These are phyloP conservation scores for Entamoeba invadens DNA, from an alignment of 208 protist genomes.

Conservation along the genomic window DNA sequence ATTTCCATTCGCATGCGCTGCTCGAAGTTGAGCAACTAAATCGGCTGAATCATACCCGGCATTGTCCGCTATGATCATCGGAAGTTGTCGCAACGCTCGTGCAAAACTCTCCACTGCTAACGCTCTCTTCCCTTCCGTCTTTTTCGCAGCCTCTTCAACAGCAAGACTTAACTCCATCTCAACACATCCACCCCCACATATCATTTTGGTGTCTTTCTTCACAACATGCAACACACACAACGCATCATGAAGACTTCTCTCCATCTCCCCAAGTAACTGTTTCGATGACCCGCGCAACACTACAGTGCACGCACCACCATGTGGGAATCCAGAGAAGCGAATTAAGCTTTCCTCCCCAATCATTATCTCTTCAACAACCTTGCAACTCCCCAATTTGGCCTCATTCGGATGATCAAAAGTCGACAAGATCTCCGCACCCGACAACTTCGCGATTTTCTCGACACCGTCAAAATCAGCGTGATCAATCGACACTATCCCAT, in stretches of 20 bases:
- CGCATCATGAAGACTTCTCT: conserved; percentile 96
- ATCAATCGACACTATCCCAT: conserved; percentile 83
- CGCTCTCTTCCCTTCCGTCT: conserved; percentile 58
- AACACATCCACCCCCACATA: conserved; percentile 83
- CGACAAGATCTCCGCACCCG: conserved; percentile 88
- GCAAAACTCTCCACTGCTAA: conserved; percentile 79
- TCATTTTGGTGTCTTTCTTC: conserved; percentile 69
- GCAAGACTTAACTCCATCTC: conserved; percentile 93
- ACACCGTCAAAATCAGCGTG: conserved; percentile 96
- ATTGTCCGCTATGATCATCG: conserved; percentile 22
- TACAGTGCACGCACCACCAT: conserved; percentile 89
- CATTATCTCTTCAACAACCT: conserved; percentile 84
- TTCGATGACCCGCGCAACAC: conserved; percentile 90
- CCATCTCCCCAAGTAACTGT: conserved; percentile 94
- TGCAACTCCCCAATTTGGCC: conserved; percentile 74
- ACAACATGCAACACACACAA: conserved; percentile 91
- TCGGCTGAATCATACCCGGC: conserved; percentile 25
- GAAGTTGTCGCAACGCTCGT: conserved; percentile 62
- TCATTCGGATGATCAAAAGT: conserved; percentile 88
- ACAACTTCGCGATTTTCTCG: conserved; percentile 72
- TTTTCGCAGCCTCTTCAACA: conserved; percentile 74
- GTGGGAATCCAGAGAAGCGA: conserved; percentile 75
- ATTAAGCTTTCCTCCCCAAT: conserved; percentile 90
- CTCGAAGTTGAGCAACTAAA: neutral
- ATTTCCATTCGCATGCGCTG: neutral